Conservation (phyloP, 108 stramenopile species). For the Parmales sp. region DNA sequence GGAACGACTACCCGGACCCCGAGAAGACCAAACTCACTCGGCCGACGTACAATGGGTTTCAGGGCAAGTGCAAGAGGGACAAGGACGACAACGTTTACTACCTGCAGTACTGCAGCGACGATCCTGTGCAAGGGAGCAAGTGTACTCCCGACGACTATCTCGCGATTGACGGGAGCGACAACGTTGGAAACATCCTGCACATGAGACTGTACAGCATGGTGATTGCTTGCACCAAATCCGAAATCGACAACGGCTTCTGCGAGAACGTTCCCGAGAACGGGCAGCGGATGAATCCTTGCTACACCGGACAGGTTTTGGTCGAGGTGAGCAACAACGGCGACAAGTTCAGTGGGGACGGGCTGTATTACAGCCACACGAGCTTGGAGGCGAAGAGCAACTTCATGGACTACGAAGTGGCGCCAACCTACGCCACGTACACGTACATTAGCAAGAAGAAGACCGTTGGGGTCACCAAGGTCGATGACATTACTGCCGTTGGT, state of each 20-base stretch:
- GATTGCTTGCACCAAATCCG: conserved; percentile 25
- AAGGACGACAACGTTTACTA: neutral
- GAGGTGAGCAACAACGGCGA: conserved; percentile 56
- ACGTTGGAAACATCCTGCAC: conserved; percentile 20
- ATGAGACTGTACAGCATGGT: conserved; percentile 30
- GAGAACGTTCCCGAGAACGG: conserved; percentile 19
- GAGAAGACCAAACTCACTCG: too few species aligned
- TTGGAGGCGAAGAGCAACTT: conserved; percentile 12
- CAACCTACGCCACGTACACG: conserved; percentile 35
- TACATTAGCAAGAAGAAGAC: neutral
- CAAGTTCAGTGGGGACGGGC: conserved; percentile 50
- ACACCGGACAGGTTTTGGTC: conserved; percentile 36
- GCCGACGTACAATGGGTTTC: neutral
- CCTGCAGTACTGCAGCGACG: neutral
- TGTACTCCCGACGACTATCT: neutral
- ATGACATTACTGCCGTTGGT: neutral
- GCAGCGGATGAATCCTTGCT: conserved; percentile 58
- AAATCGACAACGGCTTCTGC: conserved; percentile 21
- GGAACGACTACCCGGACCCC: neutral
- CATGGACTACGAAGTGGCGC: conserved; percentile 24
- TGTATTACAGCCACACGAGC: conserved; percentile 19
- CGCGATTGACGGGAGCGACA: neutral
- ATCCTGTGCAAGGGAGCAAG: neutral
- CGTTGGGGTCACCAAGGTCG: too few species aligned
- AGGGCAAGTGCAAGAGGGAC: conserved; percentile 3